These are phyloP conservation scores for Arabidopsis suecica DNA, from an alignment of 345 rosid species.

Conservation along the genomic window DNA sequence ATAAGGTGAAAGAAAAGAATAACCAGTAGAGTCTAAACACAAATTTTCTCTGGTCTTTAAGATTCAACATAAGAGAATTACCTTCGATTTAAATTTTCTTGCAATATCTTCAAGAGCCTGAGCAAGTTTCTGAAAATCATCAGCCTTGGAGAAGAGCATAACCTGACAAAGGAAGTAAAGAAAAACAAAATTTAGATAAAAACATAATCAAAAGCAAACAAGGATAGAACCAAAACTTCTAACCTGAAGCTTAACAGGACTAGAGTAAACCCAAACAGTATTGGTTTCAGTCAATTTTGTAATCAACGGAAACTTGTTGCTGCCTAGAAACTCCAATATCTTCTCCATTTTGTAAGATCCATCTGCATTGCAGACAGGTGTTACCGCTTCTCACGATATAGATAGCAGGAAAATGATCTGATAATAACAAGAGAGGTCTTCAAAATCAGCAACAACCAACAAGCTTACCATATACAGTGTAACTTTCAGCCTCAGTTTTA, in stretches of 20 bases:
- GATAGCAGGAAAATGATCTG: not conserved
- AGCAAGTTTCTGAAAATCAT: conserved; percentile 59
- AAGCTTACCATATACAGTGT: conserved; percentile 68
- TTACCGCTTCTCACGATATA: not conserved
- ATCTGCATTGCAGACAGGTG: conserved; percentile 53
- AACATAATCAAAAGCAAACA: not conserved
- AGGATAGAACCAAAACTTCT: not conserved
- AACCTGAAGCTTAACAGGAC: conserved; percentile 85
- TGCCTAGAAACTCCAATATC: conserved; percentile 66
- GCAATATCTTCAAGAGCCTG: conserved; percentile 73
- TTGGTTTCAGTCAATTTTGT: conserved; percentile 76
- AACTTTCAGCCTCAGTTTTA: conserved; percentile 80
- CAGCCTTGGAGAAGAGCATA: conserved; percentile 66
- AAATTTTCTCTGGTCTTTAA: conserved; percentile 1
- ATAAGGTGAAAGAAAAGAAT: conserved; percentile 60
- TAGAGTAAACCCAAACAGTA: conserved; percentile 72
- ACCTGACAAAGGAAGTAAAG: conserved; percentile 51
- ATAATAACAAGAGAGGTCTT: not conserved
- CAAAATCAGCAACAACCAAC: not conserved
- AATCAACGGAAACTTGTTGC: conserved; percentile 81
- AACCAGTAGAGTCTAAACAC: conserved; percentile 7
- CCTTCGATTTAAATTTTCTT: conserved; percentile 74
- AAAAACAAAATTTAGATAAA: not conserved
- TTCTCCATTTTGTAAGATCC: conserved; percentile 59
- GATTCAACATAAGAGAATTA: conserved; percentile 34